phyloP scores from a whole-genome alignment of 1,139 yeast species.

The Debaryomyces coudertii region DNA sequence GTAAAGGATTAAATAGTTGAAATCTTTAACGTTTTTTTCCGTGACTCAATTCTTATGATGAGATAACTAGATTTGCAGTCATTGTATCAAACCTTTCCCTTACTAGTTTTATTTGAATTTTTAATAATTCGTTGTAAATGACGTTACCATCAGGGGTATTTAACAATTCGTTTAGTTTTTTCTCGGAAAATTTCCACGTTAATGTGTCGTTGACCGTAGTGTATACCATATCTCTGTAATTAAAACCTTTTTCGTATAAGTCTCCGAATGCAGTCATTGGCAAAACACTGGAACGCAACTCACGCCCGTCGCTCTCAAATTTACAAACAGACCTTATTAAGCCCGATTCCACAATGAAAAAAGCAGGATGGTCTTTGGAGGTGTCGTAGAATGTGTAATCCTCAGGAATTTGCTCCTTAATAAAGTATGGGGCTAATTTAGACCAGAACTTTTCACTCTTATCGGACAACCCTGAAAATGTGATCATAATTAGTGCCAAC shows the following conservation, averaged over 20 bases:
- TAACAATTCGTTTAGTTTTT: conserved; percentile 47
- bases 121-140: conserved; percentile 69
- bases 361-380: conserved; percentile 42
- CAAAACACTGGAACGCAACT: conserved; percentile 72
- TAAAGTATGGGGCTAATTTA: conserved; percentile 54
- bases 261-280: conserved; percentile 95
- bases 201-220: conserved; percentile 58
- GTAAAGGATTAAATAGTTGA: neutral
- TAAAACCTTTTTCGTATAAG: conserved; percentile 39
- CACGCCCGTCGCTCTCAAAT: conserved; percentile 56
- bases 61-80: conserved; percentile 68
- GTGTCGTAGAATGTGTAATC: conserved; percentile 56
- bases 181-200: conserved; percentile 70
- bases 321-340: conserved; percentile 63
- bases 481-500: conserved; percentile 66
- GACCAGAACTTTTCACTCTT: conserved; percentile 70
- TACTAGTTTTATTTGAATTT: conserved; percentile 64
- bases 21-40: neutral
- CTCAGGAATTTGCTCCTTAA: conserved; percentile 50
- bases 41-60: conserved; percentile 29
- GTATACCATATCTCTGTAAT: conserved; percentile 47
- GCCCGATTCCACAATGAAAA: conserved; percentile 82
- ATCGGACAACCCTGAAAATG: conserved; percentile 67
- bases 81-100: conserved; percentile 75
- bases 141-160: conserved; percentile 48